Percentiles rank a stretch among this genome's conserved stretches.
phyloP scores from a whole-genome alignment of 176 grass and related monocot species.

The Avena sativa region DNA sequence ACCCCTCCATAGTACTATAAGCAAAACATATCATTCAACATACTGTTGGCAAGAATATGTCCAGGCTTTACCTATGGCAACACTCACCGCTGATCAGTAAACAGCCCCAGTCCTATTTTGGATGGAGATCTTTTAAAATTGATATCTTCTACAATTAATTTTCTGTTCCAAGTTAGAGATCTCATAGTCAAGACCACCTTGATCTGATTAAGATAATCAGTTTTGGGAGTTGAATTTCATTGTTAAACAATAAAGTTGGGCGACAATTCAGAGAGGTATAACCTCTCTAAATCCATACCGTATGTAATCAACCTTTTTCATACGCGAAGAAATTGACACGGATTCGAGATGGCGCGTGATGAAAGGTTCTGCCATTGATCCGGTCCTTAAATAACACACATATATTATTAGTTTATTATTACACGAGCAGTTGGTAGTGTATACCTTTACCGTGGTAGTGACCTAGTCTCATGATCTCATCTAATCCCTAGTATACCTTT shows the following conservation, averaged over 20 bases:
- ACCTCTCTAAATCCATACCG: not conserved
- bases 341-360: not conserved
- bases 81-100: not conserved
- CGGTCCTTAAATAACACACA: not conserved
- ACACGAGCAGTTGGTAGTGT: not conserved
- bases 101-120: not conserved
- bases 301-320: not conserved
- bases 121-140: not conserved
- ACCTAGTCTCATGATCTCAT: not conserved
- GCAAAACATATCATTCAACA: too few species aligned
- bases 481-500: not conserved
- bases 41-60: not conserved
- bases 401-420: too few species aligned
- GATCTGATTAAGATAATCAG: not conserved
- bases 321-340: not conserved
- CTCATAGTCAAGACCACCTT: not conserved
- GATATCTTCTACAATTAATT: not conserved
- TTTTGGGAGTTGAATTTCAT: not conserved
- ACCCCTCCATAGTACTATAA: too few species aligned
- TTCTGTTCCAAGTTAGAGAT: not conserved
- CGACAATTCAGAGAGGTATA: not conserved
- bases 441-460: not conserved
- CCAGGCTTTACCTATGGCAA: not conserved
- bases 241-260: not conserved
- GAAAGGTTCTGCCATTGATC: slow-evolving; percentile 10